Evolutionary conservation across 2,329 filamentous ascomycete genomes (phyloP), one percentile per base, ranked within the genome.

Genomic region (Sporothrix inflata): DNA sequence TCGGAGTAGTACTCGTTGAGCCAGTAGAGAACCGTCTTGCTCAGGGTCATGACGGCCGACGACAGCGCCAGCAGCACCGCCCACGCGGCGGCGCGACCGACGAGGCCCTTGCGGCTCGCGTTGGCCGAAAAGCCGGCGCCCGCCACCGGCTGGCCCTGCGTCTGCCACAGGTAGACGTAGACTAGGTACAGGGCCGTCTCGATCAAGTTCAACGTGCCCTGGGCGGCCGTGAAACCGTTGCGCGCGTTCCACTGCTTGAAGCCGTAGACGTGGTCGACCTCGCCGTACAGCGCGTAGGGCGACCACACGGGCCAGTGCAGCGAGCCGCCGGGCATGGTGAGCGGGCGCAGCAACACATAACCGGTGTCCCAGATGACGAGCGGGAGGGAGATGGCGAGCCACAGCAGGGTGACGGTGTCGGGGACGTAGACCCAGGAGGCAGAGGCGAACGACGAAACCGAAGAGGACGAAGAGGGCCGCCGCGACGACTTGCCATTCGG

Each of bases 191-290:
- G 72, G 51, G 76, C 72, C 3, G 88, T 76, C 77, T 82, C 79
- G 71, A 77, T 75, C 3, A 78, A 72, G 73, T 82, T 83, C 60
- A 84, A 79, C 7, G 84, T 77, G 38, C 87, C 87, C 84, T 97
- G 94, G 49, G 93, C 93, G 55, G 86, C 88, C 0, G 92, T 92
- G 82, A 97, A 97, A 47, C 94, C 93, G 78, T 90, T 89, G 27
- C 85, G 80, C 19, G 85, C 85, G 74, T 92, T 82, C 79, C 87
- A 93, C 4, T 91, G 90, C 77, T 91, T 90, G 84, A 87, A 91
- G 53, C 94, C 93, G 83, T 97, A 97, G 42, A 95, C 85, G 80
- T 94, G 85, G 81, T 97, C 94, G 75, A 97, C 85, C 68, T 85
- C 83, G 72, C 91, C 92, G 83, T 97, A 97, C 1, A 97, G 88